Conservation (phyloP, 768 basidiomycete species). For the Candolleomyces aberdarensis region DNA sequence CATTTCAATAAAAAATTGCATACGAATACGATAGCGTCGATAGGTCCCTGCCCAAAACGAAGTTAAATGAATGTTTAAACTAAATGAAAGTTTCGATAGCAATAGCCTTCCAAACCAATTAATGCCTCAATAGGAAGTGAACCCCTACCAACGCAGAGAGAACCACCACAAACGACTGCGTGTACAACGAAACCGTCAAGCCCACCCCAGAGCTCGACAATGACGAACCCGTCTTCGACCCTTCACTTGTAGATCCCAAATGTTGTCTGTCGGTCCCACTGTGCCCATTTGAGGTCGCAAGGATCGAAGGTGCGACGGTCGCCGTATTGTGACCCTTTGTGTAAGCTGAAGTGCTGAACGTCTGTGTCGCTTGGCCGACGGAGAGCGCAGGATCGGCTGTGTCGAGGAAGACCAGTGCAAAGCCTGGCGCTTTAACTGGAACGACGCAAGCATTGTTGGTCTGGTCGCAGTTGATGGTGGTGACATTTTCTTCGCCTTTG, state of each 20-base stretch:
- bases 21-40: no score
- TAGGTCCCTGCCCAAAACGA: no score
- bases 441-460: conserved; percentile 52
- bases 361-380: conserved; percentile 27
- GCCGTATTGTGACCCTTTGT: conserved; percentile 48
- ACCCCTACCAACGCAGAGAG: no score
- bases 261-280: conserved; percentile 30
- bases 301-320: conserved; percentile 47
- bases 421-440: conserved; percentile 64
- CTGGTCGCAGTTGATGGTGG: conserved; percentile 58
- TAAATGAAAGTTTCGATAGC: no score
- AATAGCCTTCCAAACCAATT: no score
- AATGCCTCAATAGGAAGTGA: no score
- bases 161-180: no score
- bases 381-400: conserved; percentile 11
- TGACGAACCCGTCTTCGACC: not conserved
- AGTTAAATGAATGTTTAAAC: no score
- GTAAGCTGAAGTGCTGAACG: conserved; percentile 42
- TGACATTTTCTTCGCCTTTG: conserved; percentile 49
- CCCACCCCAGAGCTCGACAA: no score
- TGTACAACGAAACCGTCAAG: no score
- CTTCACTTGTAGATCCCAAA: conserved; percentile 16
- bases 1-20: no score
- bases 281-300: conserved; percentile 66
- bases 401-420: conserved; percentile 62